Conservation (phyloP, 148 eudicot species). For the Rhododendron ferrugineum region DNA sequence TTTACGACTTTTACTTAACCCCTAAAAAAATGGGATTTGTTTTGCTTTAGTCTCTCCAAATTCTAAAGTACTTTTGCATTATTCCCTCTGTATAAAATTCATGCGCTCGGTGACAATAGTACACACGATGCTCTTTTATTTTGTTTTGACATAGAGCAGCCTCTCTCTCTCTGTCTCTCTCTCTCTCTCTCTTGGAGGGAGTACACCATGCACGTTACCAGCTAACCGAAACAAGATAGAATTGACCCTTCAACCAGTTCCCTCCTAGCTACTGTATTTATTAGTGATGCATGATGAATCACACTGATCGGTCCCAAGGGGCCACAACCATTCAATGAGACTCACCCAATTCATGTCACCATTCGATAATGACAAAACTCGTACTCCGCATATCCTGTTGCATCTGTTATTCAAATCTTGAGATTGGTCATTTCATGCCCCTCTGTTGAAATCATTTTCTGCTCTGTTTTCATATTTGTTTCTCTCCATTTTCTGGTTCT, state of each 20-base stretch:
- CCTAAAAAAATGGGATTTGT: background rate
- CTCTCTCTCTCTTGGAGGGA: too few species aligned
- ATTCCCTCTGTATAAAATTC: background rate
- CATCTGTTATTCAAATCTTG: background rate
- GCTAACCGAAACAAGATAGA: background rate
- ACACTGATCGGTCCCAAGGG: background rate
- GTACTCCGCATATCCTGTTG: background rate
- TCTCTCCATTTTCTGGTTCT: background rate
- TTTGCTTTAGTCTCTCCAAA: background rate
- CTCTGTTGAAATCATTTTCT: background rate
- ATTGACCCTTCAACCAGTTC: background rate
- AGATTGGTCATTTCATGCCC: background rate
- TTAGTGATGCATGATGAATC: background rate
- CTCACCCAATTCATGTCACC: background rate
- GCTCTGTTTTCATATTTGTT: background rate
- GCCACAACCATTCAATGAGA: background rate
- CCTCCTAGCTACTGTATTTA: background rate
- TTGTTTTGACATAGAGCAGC: background rate
- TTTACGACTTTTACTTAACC: background rate
- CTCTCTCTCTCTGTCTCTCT: background rate
- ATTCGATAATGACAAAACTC: slow-evolving; percentile 6
- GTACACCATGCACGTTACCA: background rate
- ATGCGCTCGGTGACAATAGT: background rate
- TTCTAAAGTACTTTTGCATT: background rate
- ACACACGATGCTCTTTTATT: background rate